Conservation (phyloP, 2,329 filamentous ascomycete species). For the Coniochaeta sp. region DNA sequence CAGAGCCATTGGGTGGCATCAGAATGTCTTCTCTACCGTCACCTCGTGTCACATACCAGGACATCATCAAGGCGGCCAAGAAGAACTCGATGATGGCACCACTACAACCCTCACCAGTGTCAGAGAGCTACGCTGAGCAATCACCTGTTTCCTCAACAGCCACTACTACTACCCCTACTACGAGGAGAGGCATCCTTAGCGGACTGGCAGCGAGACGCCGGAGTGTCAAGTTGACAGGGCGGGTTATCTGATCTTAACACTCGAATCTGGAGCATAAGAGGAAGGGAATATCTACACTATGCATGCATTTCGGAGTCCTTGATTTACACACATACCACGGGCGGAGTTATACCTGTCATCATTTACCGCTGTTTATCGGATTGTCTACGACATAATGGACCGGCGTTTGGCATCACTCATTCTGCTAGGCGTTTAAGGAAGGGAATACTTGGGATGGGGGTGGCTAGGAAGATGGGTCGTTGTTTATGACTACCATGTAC, state of each 20-base stretch:
- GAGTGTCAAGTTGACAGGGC: constrained; percentile 17
- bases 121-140: constrained; percentile 3
- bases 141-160: constrained; percentile 10
- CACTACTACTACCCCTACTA: constrained; percentile 2
- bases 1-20: constrained; percentile 6
- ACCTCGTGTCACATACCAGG: constrained; percentile 36
- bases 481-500: neutral
- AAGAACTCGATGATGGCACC: constrained; percentile 27
- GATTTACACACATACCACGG: neutral
- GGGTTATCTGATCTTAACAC: neutral
- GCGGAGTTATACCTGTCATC: neutral
- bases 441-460: neutral
- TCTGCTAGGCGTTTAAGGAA: neutral
- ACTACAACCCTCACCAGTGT: constrained; percentile 7
- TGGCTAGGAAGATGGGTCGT: neutral
- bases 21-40: constrained; percentile 9
- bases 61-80: constrained; percentile 35
- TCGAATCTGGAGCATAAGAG: neutral
- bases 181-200: constrained; percentile 15
- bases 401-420: constrained; percentile 2
- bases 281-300: neutral
- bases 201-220: constrained; percentile 16
- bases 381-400: constrained; percentile 4
- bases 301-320: neutral
- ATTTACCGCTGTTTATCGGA: neutral